These are phyloP conservation scores for Ceratocystis diversiconidia DNA, from an alignment of 2,329 filamentous ascomycete genomes.

Conservation along the genomic window DNA sequence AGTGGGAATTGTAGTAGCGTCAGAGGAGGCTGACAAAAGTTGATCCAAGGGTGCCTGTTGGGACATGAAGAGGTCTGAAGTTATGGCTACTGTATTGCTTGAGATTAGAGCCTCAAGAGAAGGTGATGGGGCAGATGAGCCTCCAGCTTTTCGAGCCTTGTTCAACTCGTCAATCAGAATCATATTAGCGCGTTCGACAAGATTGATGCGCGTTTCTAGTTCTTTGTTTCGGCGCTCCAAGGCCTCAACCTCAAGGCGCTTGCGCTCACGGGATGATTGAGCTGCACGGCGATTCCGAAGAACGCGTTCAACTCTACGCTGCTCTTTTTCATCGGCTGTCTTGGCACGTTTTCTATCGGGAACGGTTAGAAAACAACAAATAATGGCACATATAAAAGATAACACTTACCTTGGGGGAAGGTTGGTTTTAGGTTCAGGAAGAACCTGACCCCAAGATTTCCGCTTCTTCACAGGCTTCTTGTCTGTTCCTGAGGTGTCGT, in stretches of 20 bases:
- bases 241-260: conserved; percentile 74
- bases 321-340: conserved; percentile 97
- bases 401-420: conserved; percentile 64
- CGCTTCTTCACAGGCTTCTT: conserved; percentile 81
- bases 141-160: conserved; percentile 32
- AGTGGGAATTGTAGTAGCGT: neutral
- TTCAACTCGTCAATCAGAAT: conserved; percentile 37
- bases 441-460: conserved; percentile 96
- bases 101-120: conserved; percentile 31
- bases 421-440: conserved; percentile 92
- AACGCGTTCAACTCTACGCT: conserved; percentile 90
- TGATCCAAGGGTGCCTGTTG: conserved; percentile 21
- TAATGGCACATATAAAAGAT: too few relatives aligned
- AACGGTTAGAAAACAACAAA: neutral
- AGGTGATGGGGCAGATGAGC: conserved; percentile 29
- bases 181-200: conserved; percentile 41
- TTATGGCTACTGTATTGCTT: conserved; percentile 34
- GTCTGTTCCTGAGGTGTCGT: conserved; percentile 26
- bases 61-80: conserved; percentile 42
- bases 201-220: conserved; percentile 48
- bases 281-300: conserved; percentile 91
- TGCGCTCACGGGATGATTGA: conserved; percentile 89
- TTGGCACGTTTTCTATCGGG: conserved; percentile 74
- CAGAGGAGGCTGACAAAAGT: conserved; percentile 22
- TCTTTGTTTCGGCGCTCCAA: conserved; percentile 63